Evolutionary conservation across 1,139 yeast genomes (phyloP).

Genomic region (Blastobotrys petasosporus): DNA sequence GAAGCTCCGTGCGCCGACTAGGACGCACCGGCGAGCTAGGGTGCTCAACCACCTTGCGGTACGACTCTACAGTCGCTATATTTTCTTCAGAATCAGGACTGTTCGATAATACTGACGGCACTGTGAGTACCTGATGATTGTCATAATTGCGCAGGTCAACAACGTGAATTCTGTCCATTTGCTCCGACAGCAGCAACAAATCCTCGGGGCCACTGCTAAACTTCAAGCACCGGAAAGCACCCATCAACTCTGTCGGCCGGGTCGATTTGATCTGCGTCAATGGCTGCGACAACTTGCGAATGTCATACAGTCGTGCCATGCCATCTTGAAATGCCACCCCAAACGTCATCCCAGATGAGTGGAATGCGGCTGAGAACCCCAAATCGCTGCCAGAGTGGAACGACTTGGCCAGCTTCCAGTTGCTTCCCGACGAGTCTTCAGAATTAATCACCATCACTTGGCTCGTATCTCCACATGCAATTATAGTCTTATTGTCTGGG

Average conservation of each 20-base stretch:
- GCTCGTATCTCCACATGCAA: constrained; percentile 56
- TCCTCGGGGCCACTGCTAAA: constrained; percentile 72
- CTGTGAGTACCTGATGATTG: constrained; percentile 69
- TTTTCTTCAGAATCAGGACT: not conserved
- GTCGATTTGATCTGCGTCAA: constrained; percentile 37
- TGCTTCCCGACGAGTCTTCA: constrained; percentile 22
- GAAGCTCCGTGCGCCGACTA: not conserved
- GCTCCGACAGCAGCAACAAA: constrained; percentile 70
- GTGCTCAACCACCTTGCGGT: constrained; percentile 16
- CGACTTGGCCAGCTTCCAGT: constrained; percentile 29
- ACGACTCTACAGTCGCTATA: constrained; percentile 17
- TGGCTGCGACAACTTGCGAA: constrained; percentile 47
- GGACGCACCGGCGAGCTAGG: constrained; percentile 5
- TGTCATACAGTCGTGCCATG: constrained; percentile 65
- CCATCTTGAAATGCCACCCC: constrained; percentile 87
- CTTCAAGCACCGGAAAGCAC: constrained; percentile 61
- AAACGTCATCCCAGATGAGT: constrained; percentile 63
- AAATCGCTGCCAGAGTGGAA: constrained; percentile 61
- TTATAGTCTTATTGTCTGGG: constrained; percentile 49
- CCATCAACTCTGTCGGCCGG: constrained; percentile 34
- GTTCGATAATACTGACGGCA: constrained; percentile 34
- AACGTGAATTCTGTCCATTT: constrained; percentile 78
- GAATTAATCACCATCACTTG: constrained; percentile 48
- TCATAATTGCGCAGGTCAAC: constrained; percentile 67
- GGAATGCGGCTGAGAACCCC: constrained; percentile 81